phyloP scores from a whole-genome alignment of 331 rosid species.

The Quercus lobata region DNA sequence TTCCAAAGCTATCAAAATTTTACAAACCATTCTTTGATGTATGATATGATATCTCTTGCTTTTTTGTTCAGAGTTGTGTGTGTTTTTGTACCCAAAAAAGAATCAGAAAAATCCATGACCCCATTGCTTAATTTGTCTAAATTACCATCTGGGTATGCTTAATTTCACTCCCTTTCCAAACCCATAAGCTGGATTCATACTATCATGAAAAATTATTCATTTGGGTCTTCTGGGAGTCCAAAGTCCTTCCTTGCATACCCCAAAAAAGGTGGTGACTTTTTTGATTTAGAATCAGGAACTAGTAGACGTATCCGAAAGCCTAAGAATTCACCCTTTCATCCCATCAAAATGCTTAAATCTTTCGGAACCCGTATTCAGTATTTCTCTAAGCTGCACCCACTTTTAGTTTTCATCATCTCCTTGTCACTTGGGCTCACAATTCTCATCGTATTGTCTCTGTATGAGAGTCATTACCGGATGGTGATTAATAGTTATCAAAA shows the following conservation, averaged over 20 bases:
- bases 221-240: slow-evolving; percentile 48
- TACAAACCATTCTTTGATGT: not conserved
- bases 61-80: not conserved
- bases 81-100: not conserved
- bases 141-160: slow-evolving; percentile 8
- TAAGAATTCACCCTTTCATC: slow-evolving; percentile 26
- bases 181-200: slow-evolving; percentile 16
- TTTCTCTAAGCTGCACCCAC: slow-evolving; percentile 61
- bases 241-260: slow-evolving; percentile 64
- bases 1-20: not conserved
- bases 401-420: slow-evolving; percentile 34
- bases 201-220: slow-evolving; percentile 60
- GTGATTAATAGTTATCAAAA: slow-evolving; percentile 17
- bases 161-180: not conserved
- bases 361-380: slow-evolving; percentile 42
- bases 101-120: slow-evolving; percentile 23
- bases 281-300: slow-evolving; percentile 75
- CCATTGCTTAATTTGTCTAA: slow-evolving; percentile 7
- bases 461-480: slow-evolving; percentile 34
- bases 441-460: slow-evolving; percentile 43
- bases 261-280: slow-evolving; percentile 42
- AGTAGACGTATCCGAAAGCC: slow-evolving; percentile 52
- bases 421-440: slow-evolving; percentile 48
- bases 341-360: slow-evolving; percentile 68
- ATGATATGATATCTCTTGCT: not conserved